These are phyloP conservation scores for Platismatia glauca DNA, from an alignment of 495 filamentous ascomycete species.

Conservation along the genomic window DNA sequence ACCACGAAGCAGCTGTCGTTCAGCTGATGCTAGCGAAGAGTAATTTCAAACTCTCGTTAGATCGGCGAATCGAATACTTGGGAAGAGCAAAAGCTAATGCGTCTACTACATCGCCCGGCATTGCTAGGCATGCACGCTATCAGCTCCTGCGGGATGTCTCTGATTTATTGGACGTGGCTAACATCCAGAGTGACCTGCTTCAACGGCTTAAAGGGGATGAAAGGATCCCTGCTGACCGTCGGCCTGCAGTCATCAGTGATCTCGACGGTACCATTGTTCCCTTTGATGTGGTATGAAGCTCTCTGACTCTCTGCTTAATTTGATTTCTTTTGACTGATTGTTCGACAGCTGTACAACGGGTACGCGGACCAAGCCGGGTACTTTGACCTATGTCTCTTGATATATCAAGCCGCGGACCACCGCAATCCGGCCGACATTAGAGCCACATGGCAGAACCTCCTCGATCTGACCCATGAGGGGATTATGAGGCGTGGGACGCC, in stretches of 20 bases:
- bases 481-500: constrained; percentile 43
- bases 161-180: constrained; percentile 83
- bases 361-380: constrained; percentile 84
- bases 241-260: constrained; percentile 48
- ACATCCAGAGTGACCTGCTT: constrained; percentile 87
- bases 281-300: constrained; percentile 58
- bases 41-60: constrained; percentile 62
- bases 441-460: constrained; percentile 73
- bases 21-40: constrained; percentile 77
- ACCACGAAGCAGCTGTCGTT: constrained; percentile 76
- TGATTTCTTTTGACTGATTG: constrained; percentile 11
- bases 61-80: constrained; percentile 78
- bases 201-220: constrained; percentile 65
- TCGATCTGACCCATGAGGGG: constrained; percentile 60
- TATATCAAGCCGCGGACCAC: constrained; percentile 82
- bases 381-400: constrained; percentile 83
- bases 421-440: constrained; percentile 73
- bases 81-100: constrained; percentile 81
- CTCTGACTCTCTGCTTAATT: neutral
- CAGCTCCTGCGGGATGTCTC: constrained; percentile 70
- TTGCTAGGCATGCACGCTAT: constrained; percentile 66
- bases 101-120: constrained; percentile 59
- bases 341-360: constrained; percentile 69
- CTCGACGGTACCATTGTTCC: constrained; percentile 67
- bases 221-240: constrained; percentile 53